phyloP scores from a whole-genome alignment of 768 basidiomycete genomes.

The Asterophora parasitica region DNA sequence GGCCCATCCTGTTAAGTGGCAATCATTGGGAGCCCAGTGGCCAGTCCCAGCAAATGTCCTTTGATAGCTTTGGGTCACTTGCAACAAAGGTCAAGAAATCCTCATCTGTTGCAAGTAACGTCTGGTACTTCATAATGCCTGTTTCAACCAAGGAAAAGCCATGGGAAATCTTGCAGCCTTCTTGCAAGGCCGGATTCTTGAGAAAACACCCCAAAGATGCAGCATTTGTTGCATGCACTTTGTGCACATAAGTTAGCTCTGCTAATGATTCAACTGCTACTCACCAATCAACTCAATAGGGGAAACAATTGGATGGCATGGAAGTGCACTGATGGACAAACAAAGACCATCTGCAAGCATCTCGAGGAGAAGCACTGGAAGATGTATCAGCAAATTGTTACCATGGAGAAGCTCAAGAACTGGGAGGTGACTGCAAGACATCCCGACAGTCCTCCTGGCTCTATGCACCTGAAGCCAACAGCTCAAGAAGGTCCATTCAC shows the following conservation, averaged over 20 bases:
- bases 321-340: background rate
- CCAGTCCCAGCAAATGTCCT: too few species aligned
- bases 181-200: background rate
- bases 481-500: background rate
- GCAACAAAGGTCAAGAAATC: background rate
- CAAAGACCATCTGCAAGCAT: background rate
- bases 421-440: background rate
- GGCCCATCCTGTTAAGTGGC: too few species aligned
- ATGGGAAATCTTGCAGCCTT: background rate
- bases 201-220: background rate
- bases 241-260: background rate
- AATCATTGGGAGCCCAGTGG: too few species aligned
- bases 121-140: background rate
- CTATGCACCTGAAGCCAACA: background rate
- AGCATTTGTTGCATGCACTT: background rate
- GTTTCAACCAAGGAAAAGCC: background rate
- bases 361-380: background rate
- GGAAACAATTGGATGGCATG: background rate
- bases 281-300: background rate
- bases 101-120: background rate
- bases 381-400: background rate
- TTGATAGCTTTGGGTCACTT: background rate
- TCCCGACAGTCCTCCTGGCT: background rate
- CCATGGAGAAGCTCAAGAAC: background rate
- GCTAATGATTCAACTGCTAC: background rate